Evolutionary conservation across 2,329 filamentous ascomycete genomes (phyloP), one percentile per base, ranked within the genome.

Genomic region (Pseudogymnoascus verrucosus): DNA sequence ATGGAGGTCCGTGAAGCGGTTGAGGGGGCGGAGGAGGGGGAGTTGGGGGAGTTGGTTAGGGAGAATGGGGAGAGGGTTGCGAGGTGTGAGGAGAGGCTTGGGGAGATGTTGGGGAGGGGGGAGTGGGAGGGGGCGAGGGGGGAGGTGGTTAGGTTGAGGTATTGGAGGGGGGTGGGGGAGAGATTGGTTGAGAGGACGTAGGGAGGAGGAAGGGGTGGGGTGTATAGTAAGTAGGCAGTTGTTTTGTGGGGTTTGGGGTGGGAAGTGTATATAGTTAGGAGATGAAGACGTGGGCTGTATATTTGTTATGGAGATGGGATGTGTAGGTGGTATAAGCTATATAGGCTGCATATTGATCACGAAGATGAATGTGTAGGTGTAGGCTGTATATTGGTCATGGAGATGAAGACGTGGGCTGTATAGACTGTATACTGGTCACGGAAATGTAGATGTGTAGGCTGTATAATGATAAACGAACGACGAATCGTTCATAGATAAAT

Each of bases 131-230:
- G 66, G 7, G 93, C 92, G 14, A 86, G 83, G 76, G 76, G 73
- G 65, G 91, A 96, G 81, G 87, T 88, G 54, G 86, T 96, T 1
- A 81, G 84, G 74, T 76, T 97, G 78, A 81, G 91, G 74, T 98
- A 97, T 78, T 97, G 93, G 93, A 83, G 89, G 63, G 96, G 93
- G 76, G 88, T 98, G 66, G 83, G 86, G 66, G 89, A 96, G 75
- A 89, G 87, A 57, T 78, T 97, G 71, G 80, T 89, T 73, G 84
- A 87, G 67, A 97, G 93, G 93, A 91, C 96, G 80, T 85, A 81
- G 70, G 93, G 6, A 11, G 11, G 34, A 1, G 34, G 11, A 14
- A 1, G 34, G 10, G 10, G 11, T 4, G 10, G 11, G 37, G 37
- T 39, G 37, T 39, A 7, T 16, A n/a, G 5, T 39, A 16, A 5